Conservation (phyloP, 2,329 filamentous ascomycete genomes). For the Lachnum nothofagi region DNA sequence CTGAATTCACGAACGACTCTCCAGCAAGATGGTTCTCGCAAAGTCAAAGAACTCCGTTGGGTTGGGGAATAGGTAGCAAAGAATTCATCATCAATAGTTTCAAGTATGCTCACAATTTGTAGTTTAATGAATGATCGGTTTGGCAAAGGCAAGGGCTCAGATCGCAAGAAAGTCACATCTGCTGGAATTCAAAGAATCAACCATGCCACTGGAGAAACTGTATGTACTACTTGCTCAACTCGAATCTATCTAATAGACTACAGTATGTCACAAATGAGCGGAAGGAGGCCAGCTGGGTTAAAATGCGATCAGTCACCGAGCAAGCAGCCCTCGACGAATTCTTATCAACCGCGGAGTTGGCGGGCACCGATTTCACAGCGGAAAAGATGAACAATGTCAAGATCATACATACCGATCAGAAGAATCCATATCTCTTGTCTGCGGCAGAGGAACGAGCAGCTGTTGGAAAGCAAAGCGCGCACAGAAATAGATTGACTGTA, state of each 20-base stretch:
- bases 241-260: slow-evolving; percentile 21
- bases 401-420: slow-evolving; percentile 94
- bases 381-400: slow-evolving; percentile 99
- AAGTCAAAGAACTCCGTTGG: slow-evolving; percentile 95
- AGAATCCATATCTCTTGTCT: slow-evolving; percentile 88
- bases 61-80: slow-evolving; percentile 64
- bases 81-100: not conserved
- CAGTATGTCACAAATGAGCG: slow-evolving; percentile 86
- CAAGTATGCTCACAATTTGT: slow-evolving; percentile 5
- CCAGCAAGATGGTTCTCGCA: slow-evolving; percentile 60
- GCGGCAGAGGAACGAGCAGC: slow-evolving; percentile 75
- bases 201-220: slow-evolving; percentile 72
- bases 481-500: slow-evolving; percentile 75
- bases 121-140: slow-evolving; percentile 98
- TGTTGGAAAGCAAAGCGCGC: slow-evolving; percentile 75
- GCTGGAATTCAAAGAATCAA: slow-evolving; percentile 58
- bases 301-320: slow-evolving; percentile 98
- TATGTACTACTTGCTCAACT: slow-evolving; percentile 31
- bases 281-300: slow-evolving; percentile 93
- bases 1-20: no score
- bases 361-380: slow-evolving; percentile 97
- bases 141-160: slow-evolving; percentile 80
- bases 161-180: slow-evolving; percentile 68
- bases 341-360: slow-evolving; percentile 87
- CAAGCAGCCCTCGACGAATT: slow-evolving; percentile 97